Evolutionary conservation across 169 alveolate genomes (phyloP), one percentile per base, ranked within the genome.

Genomic region (Eimeria necatrix): DNA sequence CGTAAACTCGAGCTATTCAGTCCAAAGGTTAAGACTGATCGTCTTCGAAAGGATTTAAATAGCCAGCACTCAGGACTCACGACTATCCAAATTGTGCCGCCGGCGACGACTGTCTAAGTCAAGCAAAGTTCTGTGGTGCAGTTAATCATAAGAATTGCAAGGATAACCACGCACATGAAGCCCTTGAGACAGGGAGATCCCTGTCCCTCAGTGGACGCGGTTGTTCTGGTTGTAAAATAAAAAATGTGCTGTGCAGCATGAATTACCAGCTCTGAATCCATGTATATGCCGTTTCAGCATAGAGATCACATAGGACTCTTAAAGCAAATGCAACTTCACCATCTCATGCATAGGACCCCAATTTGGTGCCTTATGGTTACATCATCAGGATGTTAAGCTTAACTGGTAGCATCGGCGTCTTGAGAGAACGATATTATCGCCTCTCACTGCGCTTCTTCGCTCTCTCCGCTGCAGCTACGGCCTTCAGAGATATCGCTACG

Each of bases 381-480:
- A 32, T 32, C 41, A 32, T 32, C 41, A 32, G 20, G 70, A 51
- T 6, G 61, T 49, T 76, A 14, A 49, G 64, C 46, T 0, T 18
- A 0, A 26, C 16, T 51, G 26, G 41, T n/a, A 20, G 48, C 48
- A 4, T 41, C 41, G 64, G 86, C 48, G 51, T 49, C 10, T 61
- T 9, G 20, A 7, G 48, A 49, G 86, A 61, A 76, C 68, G 5
- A 18, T 81, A 7, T 52, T 24, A 24, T n/a, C 53, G 52, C 90
- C 48, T 49, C 8, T 56, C 53, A 81, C 10, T 81, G 90, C 2
- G 41, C 90, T 22, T 81, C 90, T 3, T 81, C 90, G 2, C 74
- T 56, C 24, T 81, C 90, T 26, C 74, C 90, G 56, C 90, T 52
- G 68, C 90, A 76, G 86, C 49, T n/a, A 9, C 64, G 61, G 86